Evolutionary conservation across 2,329 filamentous ascomycete species (phyloP).

Genomic region (Emergomyces pasteurianus): DNA sequence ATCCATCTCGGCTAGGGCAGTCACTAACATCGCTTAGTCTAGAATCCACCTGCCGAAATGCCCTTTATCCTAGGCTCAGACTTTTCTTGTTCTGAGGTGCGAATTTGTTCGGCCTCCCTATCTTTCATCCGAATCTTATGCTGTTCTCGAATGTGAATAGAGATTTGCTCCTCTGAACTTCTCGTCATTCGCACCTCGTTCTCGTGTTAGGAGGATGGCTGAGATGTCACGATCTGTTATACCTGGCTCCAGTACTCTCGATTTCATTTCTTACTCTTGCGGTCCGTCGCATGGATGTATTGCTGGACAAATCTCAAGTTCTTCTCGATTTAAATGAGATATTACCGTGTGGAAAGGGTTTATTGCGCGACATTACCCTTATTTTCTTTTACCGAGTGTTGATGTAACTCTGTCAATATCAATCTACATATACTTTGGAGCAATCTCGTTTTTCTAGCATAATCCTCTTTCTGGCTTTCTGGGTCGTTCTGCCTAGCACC

Average conservation of each 20-base stretch:
- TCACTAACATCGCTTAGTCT: not conserved
- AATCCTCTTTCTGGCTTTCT: not conserved
- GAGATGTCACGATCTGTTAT: not conserved
- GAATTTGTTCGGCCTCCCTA: not conserved
- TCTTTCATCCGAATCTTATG: not conserved
- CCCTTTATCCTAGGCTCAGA: not conserved
- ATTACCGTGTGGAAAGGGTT: not conserved
- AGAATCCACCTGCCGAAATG: not conserved
- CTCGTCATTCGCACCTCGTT: not conserved
- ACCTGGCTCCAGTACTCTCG: not conserved
- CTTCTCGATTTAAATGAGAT: not conserved
- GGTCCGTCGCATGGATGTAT: not conserved
- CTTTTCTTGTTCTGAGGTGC: not conserved
- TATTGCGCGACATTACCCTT: not conserved
- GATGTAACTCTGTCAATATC: not conserved
- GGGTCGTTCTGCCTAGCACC: not conserved
- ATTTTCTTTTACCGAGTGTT: not conserved
- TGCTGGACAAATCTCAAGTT: not conserved
- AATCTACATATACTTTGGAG: not conserved
- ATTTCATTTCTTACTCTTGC: not conserved
- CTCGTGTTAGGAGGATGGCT: not conserved
- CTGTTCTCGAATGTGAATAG: too few relatives aligned
- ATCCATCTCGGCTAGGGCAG: not conserved
- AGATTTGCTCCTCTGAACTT: not conserved
- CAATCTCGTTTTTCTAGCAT: not conserved